phyloP scores from a whole-genome alignment of 2,329 filamentous ascomycete genomes.

The Fusarium anguioides region DNA sequence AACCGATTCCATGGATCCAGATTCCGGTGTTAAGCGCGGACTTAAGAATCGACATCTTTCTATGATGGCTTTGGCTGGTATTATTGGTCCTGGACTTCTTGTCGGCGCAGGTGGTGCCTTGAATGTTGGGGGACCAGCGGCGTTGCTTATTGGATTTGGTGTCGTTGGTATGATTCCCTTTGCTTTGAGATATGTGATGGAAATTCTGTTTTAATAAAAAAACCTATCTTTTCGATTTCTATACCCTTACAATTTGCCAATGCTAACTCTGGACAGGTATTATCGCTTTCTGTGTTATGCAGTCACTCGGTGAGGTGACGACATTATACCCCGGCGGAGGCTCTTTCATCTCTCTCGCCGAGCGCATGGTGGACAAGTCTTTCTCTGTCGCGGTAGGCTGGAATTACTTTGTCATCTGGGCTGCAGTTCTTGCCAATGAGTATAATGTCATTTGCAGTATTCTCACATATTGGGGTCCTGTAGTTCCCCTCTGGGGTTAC shows the following conservation, averaged over 20 bases:
- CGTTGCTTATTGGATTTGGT: slow-evolving; percentile 77
- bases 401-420: slow-evolving; percentile 79
- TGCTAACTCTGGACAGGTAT: slow-evolving; percentile 54
- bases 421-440: slow-evolving; percentile 74
- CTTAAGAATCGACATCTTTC: slow-evolving; percentile 75
- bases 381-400: slow-evolving; percentile 76
- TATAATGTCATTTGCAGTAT: slow-evolving; percentile 77
- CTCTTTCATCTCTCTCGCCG: slow-evolving; percentile 76
- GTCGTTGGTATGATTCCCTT: slow-evolving; percentile 63
- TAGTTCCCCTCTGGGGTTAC: slow-evolving; percentile 71
- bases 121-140: slow-evolving; percentile 74
- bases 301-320: slow-evolving; percentile 79
- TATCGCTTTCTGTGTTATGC: slow-evolving; percentile 75
- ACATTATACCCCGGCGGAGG: slow-evolving; percentile 78
- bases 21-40: slow-evolving; percentile 74
- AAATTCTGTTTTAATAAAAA: not conserved
- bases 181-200: not conserved
- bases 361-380: slow-evolving; percentile 77
- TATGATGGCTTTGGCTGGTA: slow-evolving; percentile 73
- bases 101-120: slow-evolving; percentile 78
- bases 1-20: slow-evolving; percentile 63
- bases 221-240: not conserved
- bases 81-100: slow-evolving; percentile 76
- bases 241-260: not conserved
- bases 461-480: slow-evolving; percentile 72